Evolutionary conservation across 441 rosid genomes (phyloP).

Genomic region (Rhodomyrtus psidioides): DNA sequence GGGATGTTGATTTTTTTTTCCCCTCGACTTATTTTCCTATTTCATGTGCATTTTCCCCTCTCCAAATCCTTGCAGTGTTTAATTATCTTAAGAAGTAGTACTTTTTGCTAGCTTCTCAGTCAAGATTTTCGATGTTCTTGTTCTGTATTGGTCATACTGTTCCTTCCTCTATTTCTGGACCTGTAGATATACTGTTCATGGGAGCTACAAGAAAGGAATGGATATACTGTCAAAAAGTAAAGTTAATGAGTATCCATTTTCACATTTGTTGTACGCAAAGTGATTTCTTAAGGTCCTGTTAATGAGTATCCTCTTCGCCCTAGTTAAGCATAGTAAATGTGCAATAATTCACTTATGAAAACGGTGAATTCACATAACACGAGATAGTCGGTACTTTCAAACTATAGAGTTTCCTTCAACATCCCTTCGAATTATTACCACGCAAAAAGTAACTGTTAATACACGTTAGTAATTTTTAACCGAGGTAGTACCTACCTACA

Average conservation of each 20-base stretch:
- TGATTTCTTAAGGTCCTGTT: background rate
- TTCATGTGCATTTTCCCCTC: slow-evolving; percentile 1
- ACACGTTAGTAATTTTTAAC: background rate
- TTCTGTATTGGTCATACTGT: background rate
- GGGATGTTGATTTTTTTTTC: background rate
- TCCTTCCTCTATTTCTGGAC: background rate
- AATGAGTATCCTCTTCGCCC: background rate
- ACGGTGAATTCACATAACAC: background rate
- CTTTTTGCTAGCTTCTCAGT: background rate
- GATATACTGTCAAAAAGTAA: background rate
- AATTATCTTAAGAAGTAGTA: background rate
- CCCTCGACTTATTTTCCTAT: background rate
- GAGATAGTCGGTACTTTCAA: background rate
- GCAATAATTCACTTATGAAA: background rate
- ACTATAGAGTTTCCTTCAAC: background rate
- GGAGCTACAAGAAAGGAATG: background rate
- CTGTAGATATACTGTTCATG: background rate
- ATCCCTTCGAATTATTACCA: background rate
- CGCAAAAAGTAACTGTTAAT: background rate
- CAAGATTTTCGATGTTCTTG: background rate
- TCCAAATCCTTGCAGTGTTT: background rate
- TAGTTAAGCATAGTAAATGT: background rate
- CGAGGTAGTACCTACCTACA: background rate
- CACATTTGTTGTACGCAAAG: background rate
- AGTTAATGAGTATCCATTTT: background rate